Conservation (phyloP, 306 rosid genomes). For the Begonia loranthoides region DNA sequence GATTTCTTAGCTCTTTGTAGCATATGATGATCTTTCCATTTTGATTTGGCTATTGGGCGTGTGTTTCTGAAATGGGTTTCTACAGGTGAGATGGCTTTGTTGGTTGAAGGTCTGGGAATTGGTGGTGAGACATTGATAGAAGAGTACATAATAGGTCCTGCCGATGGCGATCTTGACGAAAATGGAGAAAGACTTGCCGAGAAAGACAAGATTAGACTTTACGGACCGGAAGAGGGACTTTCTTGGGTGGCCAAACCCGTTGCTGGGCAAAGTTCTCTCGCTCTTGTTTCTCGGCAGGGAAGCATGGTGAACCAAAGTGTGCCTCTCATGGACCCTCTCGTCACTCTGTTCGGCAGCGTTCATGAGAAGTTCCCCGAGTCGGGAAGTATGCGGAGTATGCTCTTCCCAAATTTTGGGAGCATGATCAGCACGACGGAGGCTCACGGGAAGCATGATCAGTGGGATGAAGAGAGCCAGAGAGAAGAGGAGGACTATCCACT, state of each 20-base stretch:
- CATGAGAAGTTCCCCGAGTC: constrained; percentile 61
- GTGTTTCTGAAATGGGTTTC: not conserved
- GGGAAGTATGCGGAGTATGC: constrained; percentile 48
- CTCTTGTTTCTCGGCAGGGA: constrained; percentile 80
- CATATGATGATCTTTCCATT: no score
- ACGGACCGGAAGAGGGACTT: constrained; percentile 76
- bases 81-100: constrained; percentile 63
- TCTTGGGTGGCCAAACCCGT: constrained; percentile 88
- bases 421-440: constrained; percentile 72
- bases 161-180: constrained; percentile 30
- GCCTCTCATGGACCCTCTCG: constrained; percentile 71
- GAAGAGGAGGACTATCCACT: constrained; percentile 55
- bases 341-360: constrained; percentile 62
- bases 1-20: no score
- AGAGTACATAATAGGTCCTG: constrained; percentile 68
- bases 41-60: no score
- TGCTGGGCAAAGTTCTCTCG: constrained; percentile 59
- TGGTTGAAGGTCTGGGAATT: constrained; percentile 78
- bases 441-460: constrained; percentile 35
- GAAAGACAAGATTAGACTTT: constrained; percentile 56
- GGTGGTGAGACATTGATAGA: constrained; percentile 67
- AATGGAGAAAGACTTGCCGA: constrained; percentile 31
- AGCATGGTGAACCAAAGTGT: constrained; percentile 51
- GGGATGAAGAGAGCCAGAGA: constrained; percentile 84
- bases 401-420: constrained; percentile 72